Base-by-base conservation (phyloP, 352 stramenopile genomes). In the Phytophthora podocarpi region DNA sequence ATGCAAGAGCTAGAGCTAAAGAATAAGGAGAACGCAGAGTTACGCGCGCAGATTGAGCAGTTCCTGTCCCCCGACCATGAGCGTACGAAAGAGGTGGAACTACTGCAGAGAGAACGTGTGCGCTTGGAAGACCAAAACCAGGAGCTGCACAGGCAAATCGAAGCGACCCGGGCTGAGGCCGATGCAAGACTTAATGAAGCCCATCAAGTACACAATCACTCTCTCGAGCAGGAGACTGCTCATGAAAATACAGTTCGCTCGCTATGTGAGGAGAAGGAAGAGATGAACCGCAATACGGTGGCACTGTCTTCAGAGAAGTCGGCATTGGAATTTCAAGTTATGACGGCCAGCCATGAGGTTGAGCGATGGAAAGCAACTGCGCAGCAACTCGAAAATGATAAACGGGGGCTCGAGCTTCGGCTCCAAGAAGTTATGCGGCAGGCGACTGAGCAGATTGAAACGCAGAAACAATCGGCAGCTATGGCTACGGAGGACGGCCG, bases 61-160 rank as follows among this genome's bases (percentile, higher is more conserved):
- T 84, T 84, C 42, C 31, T 84, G 26, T 78, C 76, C n/a, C 74
- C 78, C 2, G 65, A 85, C 40, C 80, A 80, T 24, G 80, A 90
- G 15, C 63, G 60, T 11, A 79, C 45, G 12, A 86, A 80, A 56
- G 71, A 90, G 58, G 61, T 79, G 16, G 76, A 90, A 30, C 45
- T 87, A 18, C 57, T 87, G 12, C 70, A 90, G 16, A 57, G 50
- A 30, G 78, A 92, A 37, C 70, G 78, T 11, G 32, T 76, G 10
- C 77, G 76, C 8, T 59, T 92, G 8, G 83, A 92, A 68, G 78
- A 90, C 23, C 78, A 87, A 34, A 90, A 87, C 20, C 68, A 46
- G 2, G 64, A 82, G 34, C 47, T 89, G 9, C 63, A 74, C 30
- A 57, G 70, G 23, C 72, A 88, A 23, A 49, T 90, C 4, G 71